These are phyloP conservation scores for Dactylellina sp. DNA, from an alignment of 2,329 filamentous ascomycete genomes.

Conservation along the genomic window DNA sequence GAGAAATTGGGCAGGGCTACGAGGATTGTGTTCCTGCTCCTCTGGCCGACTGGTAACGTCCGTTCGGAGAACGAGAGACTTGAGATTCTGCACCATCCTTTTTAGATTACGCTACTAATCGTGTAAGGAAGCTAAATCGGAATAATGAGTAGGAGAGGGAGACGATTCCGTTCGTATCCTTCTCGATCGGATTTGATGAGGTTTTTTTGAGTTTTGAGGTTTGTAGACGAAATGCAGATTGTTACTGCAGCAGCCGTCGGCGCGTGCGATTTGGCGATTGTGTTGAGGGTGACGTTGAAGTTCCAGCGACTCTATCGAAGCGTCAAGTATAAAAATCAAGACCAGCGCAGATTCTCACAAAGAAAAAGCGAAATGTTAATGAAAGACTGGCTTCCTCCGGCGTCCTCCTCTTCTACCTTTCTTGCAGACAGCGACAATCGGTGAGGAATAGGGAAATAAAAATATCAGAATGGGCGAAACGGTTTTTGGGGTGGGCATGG, in stretches of 20 bases:
- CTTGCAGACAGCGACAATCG: conserved; percentile 38
- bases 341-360: conserved; percentile 40
- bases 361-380: conserved; percentile 55
- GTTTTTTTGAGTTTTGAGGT: background rate
- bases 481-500: conserved; percentile 16
- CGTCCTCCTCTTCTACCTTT: conserved; percentile 25
- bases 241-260: background rate
- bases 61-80: conserved; percentile 54
- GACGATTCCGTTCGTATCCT: conserved; percentile 6
- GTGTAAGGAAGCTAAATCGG: background rate
- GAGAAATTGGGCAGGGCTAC: conserved; percentile 42
- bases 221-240: background rate
- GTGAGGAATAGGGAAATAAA: conserved; percentile 44
- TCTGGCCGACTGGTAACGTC: conserved; percentile 48
- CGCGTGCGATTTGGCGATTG: conserved; percentile 2
- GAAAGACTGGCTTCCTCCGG: conserved; percentile 52
- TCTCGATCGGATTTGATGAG: conserved; percentile 1
- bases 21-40: conserved; percentile 54
- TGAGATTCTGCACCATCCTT: conserved; percentile 53
- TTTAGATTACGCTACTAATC: conserved; percentile 10
- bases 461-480: conserved; percentile 21
- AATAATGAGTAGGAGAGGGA: background rate
- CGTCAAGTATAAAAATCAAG: conserved; percentile 32
- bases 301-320: conserved; percentile 32
- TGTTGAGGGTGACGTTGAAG: conserved; percentile 39